These are phyloP conservation scores for Prunus fruticosa DNA, from an alignment of 306 rosid species.

Conservation along the genomic window DNA sequence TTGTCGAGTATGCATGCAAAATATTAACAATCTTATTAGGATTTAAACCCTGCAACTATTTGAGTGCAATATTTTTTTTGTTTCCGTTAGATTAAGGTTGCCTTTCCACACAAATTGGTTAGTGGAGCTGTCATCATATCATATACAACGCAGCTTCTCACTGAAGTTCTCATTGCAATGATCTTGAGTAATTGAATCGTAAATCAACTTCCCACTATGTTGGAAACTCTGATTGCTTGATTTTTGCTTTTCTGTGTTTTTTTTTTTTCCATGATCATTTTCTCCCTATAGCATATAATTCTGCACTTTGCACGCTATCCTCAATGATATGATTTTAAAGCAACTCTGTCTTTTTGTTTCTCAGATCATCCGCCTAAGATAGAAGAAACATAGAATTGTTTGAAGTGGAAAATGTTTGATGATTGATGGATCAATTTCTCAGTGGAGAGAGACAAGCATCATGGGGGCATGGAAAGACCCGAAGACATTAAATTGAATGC, in stretches of 20 bases:
- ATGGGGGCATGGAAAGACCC: neutral
- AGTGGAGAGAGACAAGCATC: neutral
- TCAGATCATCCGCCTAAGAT: constrained; percentile 21
- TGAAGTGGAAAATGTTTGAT: constrained; percentile 1
- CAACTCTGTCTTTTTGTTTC: neutral
- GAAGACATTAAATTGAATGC: constrained; percentile 5
- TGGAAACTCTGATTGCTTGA: neutral
- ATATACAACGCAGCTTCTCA: neutral
- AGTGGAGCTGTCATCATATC: neutral
- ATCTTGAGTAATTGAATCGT: too few species aligned
- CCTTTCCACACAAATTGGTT: neutral
- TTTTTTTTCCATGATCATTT: neutral
- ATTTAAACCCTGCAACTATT: neutral
- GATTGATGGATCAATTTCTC: neutral
- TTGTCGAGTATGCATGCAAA: neutral
- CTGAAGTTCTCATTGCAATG: too few species aligned
- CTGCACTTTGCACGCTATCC: neutral
- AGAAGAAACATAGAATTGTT: neutral
- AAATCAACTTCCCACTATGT: neutral
- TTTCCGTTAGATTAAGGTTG: neutral
- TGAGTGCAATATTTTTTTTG: neutral
- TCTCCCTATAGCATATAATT: neutral
- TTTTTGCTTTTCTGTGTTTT: neutral
- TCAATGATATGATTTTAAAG: neutral
- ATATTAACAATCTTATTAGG: neutral